phyloP scores from a whole-genome alignment of 1,139 yeast species.

The Wickerhamiella pararugosa region DNA sequence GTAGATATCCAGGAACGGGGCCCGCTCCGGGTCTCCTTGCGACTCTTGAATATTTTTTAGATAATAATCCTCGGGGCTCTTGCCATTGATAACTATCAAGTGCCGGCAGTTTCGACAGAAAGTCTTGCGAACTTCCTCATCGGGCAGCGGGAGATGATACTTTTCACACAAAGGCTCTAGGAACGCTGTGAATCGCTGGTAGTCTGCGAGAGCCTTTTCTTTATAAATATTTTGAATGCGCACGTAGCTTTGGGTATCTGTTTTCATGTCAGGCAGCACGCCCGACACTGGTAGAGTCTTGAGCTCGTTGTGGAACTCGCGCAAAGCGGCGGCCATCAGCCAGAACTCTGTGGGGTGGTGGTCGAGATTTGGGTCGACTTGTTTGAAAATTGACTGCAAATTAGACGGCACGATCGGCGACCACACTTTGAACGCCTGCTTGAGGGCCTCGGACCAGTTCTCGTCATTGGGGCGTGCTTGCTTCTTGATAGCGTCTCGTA shows the following conservation, averaged over 20 bases:
- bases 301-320: slow-evolving; percentile 30
- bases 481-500: slow-evolving; percentile 29
- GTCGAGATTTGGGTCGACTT: background rate
- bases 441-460: slow-evolving; percentile 60
- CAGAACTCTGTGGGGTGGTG: slow-evolving; percentile 33
- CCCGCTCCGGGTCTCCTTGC: background rate
- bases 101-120: slow-evolving; percentile 47
- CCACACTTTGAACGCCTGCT: slow-evolving; percentile 39
- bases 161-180: slow-evolving; percentile 24
- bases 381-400: slow-evolving; percentile 5
- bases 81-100: slow-evolving; percentile 25
- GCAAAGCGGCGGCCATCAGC: slow-evolving; percentile 44
- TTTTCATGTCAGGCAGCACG: slow-evolving; percentile 75
- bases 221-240: slow-evolving; percentile 34
- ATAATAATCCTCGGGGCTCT: background rate
- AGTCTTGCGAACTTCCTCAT: slow-evolving; percentile 28
- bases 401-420: slow-evolving; percentile 12
- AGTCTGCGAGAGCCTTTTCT: slow-evolving; percentile 42
- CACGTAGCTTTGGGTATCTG: slow-evolving; percentile 52
- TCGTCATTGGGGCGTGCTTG: slow-evolving; percentile 29
- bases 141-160: slow-evolving; percentile 21
- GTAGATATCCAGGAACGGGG: background rate
- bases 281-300: slow-evolving; percentile 55
- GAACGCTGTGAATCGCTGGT: slow-evolving; percentile 20
- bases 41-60: background rate